These are phyloP conservation scores for Aegilops speltoides DNA, from an alignment of 176 grass and related monocot genomes.

Conservation along the genomic window DNA sequence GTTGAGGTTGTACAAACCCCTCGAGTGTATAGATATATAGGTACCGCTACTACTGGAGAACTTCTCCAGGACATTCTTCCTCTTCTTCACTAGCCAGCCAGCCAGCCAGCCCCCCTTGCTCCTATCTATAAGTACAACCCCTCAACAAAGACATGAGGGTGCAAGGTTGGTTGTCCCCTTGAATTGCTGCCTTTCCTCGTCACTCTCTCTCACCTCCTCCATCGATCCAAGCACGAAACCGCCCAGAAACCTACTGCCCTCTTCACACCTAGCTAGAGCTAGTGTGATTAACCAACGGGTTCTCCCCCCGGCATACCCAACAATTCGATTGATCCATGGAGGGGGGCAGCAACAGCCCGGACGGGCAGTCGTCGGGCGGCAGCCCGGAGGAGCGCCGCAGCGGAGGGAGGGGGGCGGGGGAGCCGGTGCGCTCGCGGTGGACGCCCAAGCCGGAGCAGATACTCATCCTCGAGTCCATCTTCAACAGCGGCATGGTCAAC, in stretches of 20 bases:
- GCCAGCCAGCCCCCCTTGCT: background rate
- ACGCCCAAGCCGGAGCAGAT: constrained; percentile 97
- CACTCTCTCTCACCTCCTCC: background rate
- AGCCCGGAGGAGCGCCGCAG: constrained; percentile 29
- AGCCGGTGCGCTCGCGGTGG: constrained; percentile 82
- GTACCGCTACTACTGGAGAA: background rate
- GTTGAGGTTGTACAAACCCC: background rate
- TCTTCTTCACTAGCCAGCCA: background rate
- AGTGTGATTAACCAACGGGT: constrained; percentile 33
- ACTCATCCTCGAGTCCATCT: constrained; percentile 95
- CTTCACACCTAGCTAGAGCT: background rate
- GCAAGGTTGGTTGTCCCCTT: constrained; percentile 35
- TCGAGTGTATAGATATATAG: constrained; percentile 6
- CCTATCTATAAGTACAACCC: constrained; percentile 49
- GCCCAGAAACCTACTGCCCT: constrained; percentile 26
- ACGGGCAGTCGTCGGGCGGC: constrained; percentile 39
- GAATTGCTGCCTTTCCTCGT: constrained; percentile 27
- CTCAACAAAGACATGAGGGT: constrained; percentile 40
- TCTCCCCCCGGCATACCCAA: background rate
- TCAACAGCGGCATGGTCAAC: constrained; percentile 97
- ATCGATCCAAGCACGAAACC: constrained; percentile 26
- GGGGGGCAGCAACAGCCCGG: constrained; percentile 39
- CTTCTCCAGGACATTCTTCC: constrained; percentile 37
- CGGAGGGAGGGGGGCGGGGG: constrained; percentile 30
- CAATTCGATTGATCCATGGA: constrained; percentile 21